Percentiles rank a stretch among this genome's conserved stretches.
Evolutionary conservation across 768 basidiomycete genomes (phyloP).

Genomic region (Mycena alexandri): DNA sequence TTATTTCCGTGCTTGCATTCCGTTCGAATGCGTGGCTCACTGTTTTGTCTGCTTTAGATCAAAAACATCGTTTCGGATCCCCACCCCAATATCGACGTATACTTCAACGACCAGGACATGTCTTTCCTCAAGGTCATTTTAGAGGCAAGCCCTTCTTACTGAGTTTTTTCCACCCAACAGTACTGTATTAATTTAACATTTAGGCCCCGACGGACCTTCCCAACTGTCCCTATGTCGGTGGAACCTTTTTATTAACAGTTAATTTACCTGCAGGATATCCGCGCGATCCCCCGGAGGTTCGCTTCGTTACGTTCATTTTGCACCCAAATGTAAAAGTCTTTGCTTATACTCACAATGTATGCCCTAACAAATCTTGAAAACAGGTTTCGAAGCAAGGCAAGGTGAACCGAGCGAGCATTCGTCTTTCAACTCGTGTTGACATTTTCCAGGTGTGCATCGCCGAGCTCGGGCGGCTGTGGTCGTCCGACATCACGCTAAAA

Average conservation of each 20-base stretch:
- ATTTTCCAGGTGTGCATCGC: slow-evolving; percentile 43
- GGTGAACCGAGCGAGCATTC: slow-evolving; percentile 13
- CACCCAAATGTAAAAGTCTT: slow-evolving; percentile 44
- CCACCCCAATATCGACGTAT: slow-evolving; percentile 45
- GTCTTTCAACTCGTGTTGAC: background rate
- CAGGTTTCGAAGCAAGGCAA: slow-evolving; percentile 51
- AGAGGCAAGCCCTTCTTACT: slow-evolving; percentile 34
- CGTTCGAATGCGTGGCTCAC: background rate
- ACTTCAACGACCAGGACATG: slow-evolving; percentile 44
- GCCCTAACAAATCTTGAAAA: background rate
- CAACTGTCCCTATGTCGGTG: slow-evolving; percentile 44
- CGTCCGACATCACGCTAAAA: slow-evolving; percentile 46
- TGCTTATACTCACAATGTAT: no score
- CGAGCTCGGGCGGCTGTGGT: slow-evolving; percentile 47
- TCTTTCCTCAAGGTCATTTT: slow-evolving; percentile 47
- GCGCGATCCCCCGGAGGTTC: slow-evolving; percentile 45
- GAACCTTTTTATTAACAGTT: slow-evolving; percentile 44
- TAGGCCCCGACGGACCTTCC: slow-evolving; percentile 41
- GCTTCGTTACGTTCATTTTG: slow-evolving; percentile 47
- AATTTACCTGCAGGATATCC: slow-evolving; percentile 44
- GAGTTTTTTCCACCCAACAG: no score
- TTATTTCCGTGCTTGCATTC: no score
- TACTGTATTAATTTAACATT: background rate
- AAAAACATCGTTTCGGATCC: slow-evolving; percentile 40
- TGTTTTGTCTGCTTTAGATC: slow-evolving; percentile 30